Conservation (phyloP, 805 yeast species). For the Kodamaea jinghongensis region DNA sequence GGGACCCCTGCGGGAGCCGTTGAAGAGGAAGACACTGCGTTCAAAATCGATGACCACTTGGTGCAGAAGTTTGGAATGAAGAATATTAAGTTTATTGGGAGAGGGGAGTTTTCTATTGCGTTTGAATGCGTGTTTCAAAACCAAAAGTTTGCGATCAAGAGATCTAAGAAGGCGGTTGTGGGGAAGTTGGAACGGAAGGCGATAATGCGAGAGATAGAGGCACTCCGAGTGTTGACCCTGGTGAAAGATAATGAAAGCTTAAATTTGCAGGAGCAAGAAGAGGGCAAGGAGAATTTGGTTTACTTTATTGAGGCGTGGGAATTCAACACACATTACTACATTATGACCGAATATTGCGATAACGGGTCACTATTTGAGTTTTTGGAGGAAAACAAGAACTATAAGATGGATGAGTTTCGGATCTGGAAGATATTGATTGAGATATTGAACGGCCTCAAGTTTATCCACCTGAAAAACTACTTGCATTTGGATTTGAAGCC, state of each 20-base stretch:
- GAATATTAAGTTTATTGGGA: conserved; percentile 69
- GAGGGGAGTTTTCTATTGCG: conserved; percentile 89
- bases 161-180: conserved; percentile 64
- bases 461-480: conserved; percentile 70
- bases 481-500: conserved; percentile 93
- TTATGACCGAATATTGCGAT: conserved; percentile 94
- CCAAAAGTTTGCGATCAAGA: conserved; percentile 79
- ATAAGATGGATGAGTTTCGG: conserved; percentile 91
- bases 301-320: conserved; percentile 87
- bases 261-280: conserved; percentile 41
- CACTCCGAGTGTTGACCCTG: conserved; percentile 46
- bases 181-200: conserved; percentile 55
- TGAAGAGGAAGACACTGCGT: conserved; percentile 3
- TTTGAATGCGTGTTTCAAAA: conserved; percentile 72
- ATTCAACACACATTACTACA: conserved; percentile 67
- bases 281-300: conserved; percentile 75
- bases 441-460: conserved; percentile 71
- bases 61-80: conserved; percentile 47
- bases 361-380: conserved; percentile 87
- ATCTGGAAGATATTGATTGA: conserved; percentile 96
- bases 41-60: conserved; percentile 42
- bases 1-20: background rate
- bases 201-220: conserved; percentile 72
- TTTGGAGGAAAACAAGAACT: conserved; percentile 66
- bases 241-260: conserved; percentile 35